These are phyloP conservation scores for Macrophomina pseudophaseolina DNA, from an alignment of 2,329 filamentous ascomycete species.

Conservation along the genomic window DNA sequence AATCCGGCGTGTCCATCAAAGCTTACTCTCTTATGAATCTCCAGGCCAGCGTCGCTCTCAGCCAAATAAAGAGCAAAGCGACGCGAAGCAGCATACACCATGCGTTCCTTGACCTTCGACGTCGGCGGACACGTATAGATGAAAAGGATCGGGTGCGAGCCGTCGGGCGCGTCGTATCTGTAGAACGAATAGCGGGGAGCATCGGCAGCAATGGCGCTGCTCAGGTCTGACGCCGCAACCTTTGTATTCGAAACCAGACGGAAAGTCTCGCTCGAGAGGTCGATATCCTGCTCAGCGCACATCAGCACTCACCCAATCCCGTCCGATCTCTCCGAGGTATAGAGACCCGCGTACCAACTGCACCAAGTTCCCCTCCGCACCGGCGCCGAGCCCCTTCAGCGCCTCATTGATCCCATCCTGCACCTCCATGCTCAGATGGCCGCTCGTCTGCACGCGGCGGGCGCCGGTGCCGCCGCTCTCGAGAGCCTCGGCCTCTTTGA, in stretches of 20 bases:
- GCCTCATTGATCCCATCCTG: constrained; percentile 68
- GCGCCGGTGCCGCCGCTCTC: constrained; percentile 70
- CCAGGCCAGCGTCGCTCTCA: constrained; percentile 67
- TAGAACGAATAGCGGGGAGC: constrained; percentile 83
- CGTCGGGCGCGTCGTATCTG: constrained; percentile 62
- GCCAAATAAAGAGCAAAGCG: constrained; percentile 68
- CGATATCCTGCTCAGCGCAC: constrained; percentile 68
- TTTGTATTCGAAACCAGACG: constrained; percentile 64
- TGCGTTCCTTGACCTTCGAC: constrained; percentile 79
- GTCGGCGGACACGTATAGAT: constrained; percentile 79
- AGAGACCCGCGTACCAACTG: constrained; percentile 65
- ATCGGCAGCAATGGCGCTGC: constrained; percentile 64
- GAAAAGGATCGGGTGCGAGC: constrained; percentile 70
- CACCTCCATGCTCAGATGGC: constrained; percentile 57
- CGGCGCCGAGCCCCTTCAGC: constrained; percentile 62
- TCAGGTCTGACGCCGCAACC: constrained; percentile 63
- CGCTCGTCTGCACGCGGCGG: constrained; percentile 43
- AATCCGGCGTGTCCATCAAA: constrained; percentile 46
- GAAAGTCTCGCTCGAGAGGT: constrained; percentile 70
- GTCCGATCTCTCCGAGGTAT: not conserved
- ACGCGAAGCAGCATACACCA: constrained; percentile 76
- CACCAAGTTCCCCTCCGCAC: constrained; percentile 58
- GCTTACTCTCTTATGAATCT: constrained; percentile 69
- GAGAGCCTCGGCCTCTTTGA: constrained; percentile 75
- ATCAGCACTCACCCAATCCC: constrained; percentile 55